Base-by-base conservation (phyloP, 2,329 filamentous ascomycete species). In the Calonectria pauciramosa region DNA sequence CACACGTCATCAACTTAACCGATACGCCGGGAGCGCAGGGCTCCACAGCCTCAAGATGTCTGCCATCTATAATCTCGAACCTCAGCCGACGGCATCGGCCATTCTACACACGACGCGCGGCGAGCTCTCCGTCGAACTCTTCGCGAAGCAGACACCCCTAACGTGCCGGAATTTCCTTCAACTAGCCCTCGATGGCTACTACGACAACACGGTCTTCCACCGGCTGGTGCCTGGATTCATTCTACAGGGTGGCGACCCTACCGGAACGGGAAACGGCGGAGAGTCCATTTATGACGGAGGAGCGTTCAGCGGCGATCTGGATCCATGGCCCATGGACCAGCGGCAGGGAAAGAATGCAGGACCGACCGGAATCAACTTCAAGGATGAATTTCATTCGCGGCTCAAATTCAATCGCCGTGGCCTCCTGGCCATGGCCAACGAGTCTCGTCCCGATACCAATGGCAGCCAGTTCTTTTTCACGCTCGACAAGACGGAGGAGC, bases 391-490 rank as follows among this genome's bases (percentile, higher is more conserved):
- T 78, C 96, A 99, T 85, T 95, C 94, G 80, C 91, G 97, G 38
- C 88, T 99, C 78, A 97, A 97, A 84, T 99, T 97, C 88, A 99
- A 97, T 81, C 90, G 97, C 63, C 90, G 97, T 74, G 97, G 97
- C 0, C 86, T 99, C 80, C 86, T 99, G 80, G 97, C 95, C n/a
- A 98, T 99, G 96, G 97, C 97, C 34, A 99, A 99, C 85, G 94
- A 94, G 75, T 93, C 96, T 59, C 87, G 87, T 67, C 90, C 91
- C 36, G 90, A 96, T 81, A 94, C 94, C 70, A 99, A 99, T 86
- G 95, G 95, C 41, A 98, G 95, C 84, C 97, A 99, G 85, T 99
- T 99, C 89, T 99, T 99, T 87, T 93, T 99, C 75, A 99, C 97
- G 0, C 86, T 99, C 68, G 96, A 92, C 76, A 96, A 94, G 82